Conservation (phyloP, 2,329 filamentous ascomycete genomes). For the Escovopsis sp. region DNA sequence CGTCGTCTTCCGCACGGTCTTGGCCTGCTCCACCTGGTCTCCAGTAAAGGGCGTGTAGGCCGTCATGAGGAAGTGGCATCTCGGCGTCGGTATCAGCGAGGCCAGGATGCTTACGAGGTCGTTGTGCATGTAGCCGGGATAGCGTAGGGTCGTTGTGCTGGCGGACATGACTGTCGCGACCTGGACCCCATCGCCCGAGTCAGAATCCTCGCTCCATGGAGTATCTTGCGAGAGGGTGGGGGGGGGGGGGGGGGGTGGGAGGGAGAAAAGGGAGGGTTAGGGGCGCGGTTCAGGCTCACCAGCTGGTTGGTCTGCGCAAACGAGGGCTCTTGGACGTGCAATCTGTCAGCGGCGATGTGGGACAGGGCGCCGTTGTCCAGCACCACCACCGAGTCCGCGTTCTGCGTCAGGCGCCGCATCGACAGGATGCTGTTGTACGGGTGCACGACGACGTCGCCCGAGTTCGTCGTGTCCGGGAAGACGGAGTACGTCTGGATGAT, state of each 20-base stretch:
- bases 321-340: constrained; percentile 89
- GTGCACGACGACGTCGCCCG: constrained; percentile 85
- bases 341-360: constrained; percentile 80
- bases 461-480: constrained; percentile 82
- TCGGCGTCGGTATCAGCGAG: constrained; percentile 86
- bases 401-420: constrained; percentile 81
- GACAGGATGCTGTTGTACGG: constrained; percentile 94
- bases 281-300: constrained; percentile 29
- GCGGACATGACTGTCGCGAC: constrained; percentile 97
- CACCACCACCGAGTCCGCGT: constrained; percentile 94
- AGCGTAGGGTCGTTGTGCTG: constrained; percentile 87
- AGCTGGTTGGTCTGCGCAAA: constrained; percentile 97
- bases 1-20: constrained; percentile 95
- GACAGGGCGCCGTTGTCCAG: constrained; percentile 90
- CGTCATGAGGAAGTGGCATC: constrained; percentile 96
- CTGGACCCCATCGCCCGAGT: constrained; percentile 20
- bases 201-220: too few relatives aligned
- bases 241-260: too few relatives aligned
- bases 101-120: constrained; percentile 94
- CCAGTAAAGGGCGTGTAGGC: constrained; percentile 96
- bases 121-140: constrained; percentile 99
- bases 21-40: constrained; percentile 90
- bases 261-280: too few relatives aligned
- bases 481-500: constrained; percentile 98
- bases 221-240: neutral